Percentiles rank a stretch among this genome's conserved stretches.
Evolutionary conservation across 441 rosid genomes (phyloP).

Genomic region (Syzygium syzygioides): DNA sequence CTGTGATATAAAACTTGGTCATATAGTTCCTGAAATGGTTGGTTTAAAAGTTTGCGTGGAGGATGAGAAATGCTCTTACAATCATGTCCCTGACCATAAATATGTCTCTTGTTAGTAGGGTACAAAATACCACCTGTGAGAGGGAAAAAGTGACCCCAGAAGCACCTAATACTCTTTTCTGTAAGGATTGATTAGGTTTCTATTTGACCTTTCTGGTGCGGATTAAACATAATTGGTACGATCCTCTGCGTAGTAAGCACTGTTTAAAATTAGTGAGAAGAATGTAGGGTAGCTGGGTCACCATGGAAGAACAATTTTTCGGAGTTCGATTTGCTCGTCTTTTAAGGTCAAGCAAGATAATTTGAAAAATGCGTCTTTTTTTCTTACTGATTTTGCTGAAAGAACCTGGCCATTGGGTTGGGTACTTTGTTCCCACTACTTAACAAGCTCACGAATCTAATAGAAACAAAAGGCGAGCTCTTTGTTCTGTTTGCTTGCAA

Average conservation of each 20-base stretch:
- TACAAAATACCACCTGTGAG: not conserved
- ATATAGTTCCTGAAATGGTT: not conserved
- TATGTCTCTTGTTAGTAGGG: not conserved
- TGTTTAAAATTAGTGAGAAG: not conserved
- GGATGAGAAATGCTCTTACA: not conserved
- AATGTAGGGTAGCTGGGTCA: not conserved
- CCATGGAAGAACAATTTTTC: not conserved
- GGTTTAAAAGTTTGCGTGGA: not conserved
- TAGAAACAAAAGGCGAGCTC: not conserved
- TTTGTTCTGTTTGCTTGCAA: not conserved
- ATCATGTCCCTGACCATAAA: not conserved
- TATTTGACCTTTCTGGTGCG: not conserved
- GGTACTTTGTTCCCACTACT: not conserved
- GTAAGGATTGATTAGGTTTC: not conserved
- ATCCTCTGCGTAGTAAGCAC: not conserved
- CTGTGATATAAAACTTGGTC: not conserved
- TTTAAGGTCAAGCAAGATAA: not conserved
- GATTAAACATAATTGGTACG: not conserved
- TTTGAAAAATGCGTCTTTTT: not conserved
- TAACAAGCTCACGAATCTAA: not conserved
- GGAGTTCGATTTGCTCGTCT: not conserved
- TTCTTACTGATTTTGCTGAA: not conserved
- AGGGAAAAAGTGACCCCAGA: not conserved
- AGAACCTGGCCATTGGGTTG: not conserved
- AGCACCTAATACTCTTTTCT: not conserved